Base-by-base conservation (phyloP, 129 eudicot species). In the Glebionis coronaria region DNA sequence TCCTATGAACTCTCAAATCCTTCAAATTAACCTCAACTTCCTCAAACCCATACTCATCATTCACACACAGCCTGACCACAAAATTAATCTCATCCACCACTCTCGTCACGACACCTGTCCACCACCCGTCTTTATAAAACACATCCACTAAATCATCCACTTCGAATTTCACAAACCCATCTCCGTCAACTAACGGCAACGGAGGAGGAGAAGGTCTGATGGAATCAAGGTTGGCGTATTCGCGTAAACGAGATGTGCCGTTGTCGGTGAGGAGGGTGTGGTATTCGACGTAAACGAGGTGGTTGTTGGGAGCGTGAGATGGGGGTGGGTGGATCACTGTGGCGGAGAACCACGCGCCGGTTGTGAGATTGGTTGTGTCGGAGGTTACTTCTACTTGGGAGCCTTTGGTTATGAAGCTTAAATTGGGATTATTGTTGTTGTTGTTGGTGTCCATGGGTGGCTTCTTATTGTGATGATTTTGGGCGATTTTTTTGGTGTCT, bases 91-190 rank as follows among this genome's bases (percentile, higher is more conserved):
- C 46, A 12, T 45, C 82, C 4, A 90, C 6, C 11, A 84, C 78
- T 0, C 51, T 23, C 5, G 80, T 78, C 28, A 89, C 77, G 29
- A 81, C 86, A 2, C 99, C 97, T 9, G 84, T 82, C 93, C 97
- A 93, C 95, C 99, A 93, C 2, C 95, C 97, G 65, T 86, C 95
- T 7, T 60, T 58, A 71, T 73, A 81, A 58, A 67, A 86, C 14
- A 90, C 97, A 46, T 93, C 98, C 12, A 88, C 95, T 67, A 77
- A 73, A 72, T 86, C 97, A 79, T 70, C 27, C 38, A 75, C 31
- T 35, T 87, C 72, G n/a, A 88, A 89, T 25, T 50, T 28, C 57
- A 61, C 25, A 4, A 45, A 38, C 8, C 8, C 8, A 9, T 52
- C 64, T 12, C 20, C 28, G 45, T n/a, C 46, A 5, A 60, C 42